Evolutionary conservation across 306 rosid genomes (phyloP).

Genomic region (Quercus bicolor): DNA sequence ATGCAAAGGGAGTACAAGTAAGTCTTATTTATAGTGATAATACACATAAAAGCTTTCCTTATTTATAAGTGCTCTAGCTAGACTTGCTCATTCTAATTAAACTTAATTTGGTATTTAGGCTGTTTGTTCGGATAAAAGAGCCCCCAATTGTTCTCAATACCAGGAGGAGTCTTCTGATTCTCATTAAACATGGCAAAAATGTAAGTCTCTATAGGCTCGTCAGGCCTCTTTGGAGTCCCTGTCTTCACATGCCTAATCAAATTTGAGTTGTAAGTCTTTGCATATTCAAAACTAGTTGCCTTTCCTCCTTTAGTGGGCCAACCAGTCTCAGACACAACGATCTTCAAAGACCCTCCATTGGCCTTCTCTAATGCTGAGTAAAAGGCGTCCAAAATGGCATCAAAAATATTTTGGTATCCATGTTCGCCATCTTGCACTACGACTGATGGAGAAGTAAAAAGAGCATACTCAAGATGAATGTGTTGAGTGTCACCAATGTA

Average conservation of each 20-base stretch:
- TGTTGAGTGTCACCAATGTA: background rate
- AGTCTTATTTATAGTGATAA: background rate
- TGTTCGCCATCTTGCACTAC: conserved; percentile 29
- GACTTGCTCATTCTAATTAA: conserved; percentile 6
- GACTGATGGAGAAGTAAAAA: conserved; percentile 20
- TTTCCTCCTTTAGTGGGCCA: conserved; percentile 49
- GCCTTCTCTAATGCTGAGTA: conserved; percentile 41
- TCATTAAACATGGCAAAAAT: conserved; percentile 41
- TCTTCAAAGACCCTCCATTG: conserved; percentile 27
- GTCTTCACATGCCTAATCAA: conserved; percentile 32
- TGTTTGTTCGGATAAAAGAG: conserved; percentile 30
- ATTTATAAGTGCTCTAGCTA: background rate
- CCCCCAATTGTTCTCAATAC: conserved; percentile 29
- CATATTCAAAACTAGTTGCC: conserved; percentile 33
- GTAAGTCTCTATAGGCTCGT: conserved; percentile 27
- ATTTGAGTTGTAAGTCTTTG: conserved; percentile 34
- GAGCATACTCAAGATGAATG: conserved; percentile 31
- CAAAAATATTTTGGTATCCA: conserved; percentile 41
- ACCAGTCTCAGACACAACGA: conserved; percentile 47
- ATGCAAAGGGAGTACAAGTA: background rate
- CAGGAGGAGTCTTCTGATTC: conserved; percentile 12
- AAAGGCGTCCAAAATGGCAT: conserved; percentile 42
- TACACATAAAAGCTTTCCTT: background rate
- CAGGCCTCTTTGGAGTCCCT: conserved; percentile 38
- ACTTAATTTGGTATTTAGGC: conserved; percentile 20